Evolutionary conservation across 495 filamentous ascomycete genomes (phyloP).

Genomic region (Tuber magnatum): DNA sequence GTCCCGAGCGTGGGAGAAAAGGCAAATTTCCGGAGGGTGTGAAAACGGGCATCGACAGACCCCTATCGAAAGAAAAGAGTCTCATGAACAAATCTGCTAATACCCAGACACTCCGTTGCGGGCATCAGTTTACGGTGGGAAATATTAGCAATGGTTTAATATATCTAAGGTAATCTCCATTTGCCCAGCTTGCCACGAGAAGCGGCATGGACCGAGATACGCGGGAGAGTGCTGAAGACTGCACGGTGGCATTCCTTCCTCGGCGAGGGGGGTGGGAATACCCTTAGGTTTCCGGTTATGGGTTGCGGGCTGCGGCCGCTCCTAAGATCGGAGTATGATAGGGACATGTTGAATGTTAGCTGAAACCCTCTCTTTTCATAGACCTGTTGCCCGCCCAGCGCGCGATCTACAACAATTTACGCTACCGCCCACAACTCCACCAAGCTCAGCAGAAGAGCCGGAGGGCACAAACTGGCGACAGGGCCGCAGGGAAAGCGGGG

Average conservation of each 20-base stretch:
- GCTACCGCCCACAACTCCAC: slow-evolving; percentile 40
- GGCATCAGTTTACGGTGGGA: slow-evolving; percentile 78
- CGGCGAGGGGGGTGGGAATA: not conserved
- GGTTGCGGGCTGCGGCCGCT: not conserved
- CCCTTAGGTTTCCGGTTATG: not conserved
- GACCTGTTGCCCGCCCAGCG: slow-evolving; percentile 38
- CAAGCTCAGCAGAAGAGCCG: slow-evolving; percentile 39
- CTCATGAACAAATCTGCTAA: slow-evolving; percentile 14
- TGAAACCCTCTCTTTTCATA: slow-evolving; percentile 15
- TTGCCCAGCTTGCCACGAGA: slow-evolving; percentile 10
- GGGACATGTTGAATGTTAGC: slow-evolving; percentile 4
- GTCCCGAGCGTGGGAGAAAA: slow-evolving; percentile 26
- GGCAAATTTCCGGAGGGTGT: slow-evolving; percentile 20
- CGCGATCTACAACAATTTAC: slow-evolving; percentile 37
- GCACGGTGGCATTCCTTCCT: not conserved
- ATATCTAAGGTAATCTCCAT: slow-evolving; percentile 70
- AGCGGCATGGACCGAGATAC: not conserved
- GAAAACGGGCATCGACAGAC: slow-evolving; percentile 32
- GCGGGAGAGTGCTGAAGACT: not conserved
- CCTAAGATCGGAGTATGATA: slow-evolving; percentile 2
- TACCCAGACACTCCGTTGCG: slow-evolving; percentile 47
- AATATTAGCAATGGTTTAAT: slow-evolving; percentile 93
- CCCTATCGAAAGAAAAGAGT: slow-evolving; percentile 18
- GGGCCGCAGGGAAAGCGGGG: slow-evolving; percentile 19
- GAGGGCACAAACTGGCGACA: slow-evolving; percentile 27